Conservation (phyloP, 176 grass and related monocot species). For the Canna indica region DNA sequence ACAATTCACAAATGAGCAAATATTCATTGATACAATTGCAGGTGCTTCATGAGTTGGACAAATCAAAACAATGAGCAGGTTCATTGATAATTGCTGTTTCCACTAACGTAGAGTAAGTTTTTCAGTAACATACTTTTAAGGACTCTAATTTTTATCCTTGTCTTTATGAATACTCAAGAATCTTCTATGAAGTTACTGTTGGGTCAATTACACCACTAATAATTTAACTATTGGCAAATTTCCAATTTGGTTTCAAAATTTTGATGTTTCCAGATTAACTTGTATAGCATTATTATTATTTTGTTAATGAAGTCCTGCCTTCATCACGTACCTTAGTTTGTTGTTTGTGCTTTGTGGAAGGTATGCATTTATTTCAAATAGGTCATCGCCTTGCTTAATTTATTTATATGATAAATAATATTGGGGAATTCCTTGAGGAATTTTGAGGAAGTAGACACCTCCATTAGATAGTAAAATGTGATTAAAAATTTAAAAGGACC, state of each 20-base stretch:
- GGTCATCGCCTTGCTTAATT: background rate
- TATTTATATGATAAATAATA: too few relatives aligned
- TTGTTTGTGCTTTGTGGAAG: slow-evolving; percentile 34
- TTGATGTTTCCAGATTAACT: too few relatives aligned
- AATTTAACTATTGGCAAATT: too few relatives aligned
- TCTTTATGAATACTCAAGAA: background rate
- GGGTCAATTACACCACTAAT: background rate
- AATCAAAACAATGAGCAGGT: slow-evolving; percentile 66
- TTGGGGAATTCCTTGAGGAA: too few relatives aligned
- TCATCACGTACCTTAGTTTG: too few relatives aligned
- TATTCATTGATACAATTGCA: slow-evolving; percentile 15
- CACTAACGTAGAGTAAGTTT: slow-evolving; percentile 60
- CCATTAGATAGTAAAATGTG: too few relatives aligned
- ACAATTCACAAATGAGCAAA: background rate
- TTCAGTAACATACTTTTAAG: background rate
- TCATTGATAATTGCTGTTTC: slow-evolving; percentile 86
- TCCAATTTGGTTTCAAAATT: too few relatives aligned
- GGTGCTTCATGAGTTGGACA: slow-evolving; percentile 62
- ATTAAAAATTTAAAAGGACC: too few relatives aligned
- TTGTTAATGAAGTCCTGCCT: too few relatives aligned
- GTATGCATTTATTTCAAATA: slow-evolving; percentile 27
- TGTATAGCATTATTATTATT: too few relatives aligned
- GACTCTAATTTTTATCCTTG: background rate
- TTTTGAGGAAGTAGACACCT: too few relatives aligned
- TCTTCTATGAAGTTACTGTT: background rate